Percentiles rank a stretch among this genome's conserved stretches.
These are phyloP conservation scores for Codiaeum variegatum DNA, from an alignment of 441 rosid genomes.

Conservation along the genomic window DNA sequence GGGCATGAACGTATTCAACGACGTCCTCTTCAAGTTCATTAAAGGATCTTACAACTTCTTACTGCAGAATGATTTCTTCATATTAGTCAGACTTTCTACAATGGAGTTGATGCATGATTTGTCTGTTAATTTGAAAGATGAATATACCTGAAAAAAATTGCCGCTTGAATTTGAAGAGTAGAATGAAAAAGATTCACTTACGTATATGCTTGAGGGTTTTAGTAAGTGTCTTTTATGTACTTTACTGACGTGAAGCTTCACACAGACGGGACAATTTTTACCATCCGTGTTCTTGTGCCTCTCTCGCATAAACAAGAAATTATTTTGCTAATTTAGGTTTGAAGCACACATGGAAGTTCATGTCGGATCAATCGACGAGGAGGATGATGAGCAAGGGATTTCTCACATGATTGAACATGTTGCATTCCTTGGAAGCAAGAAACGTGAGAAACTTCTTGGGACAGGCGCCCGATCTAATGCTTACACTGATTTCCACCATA, in stretches of 20 bases:
- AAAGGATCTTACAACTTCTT: background rate
- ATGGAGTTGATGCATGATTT: background rate
- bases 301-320: conserved; percentile 6
- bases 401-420: conserved; percentile 99
- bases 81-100: background rate
- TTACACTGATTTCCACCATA: conserved; percentile 99
- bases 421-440: conserved; percentile 98
- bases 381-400: conserved; percentile 98
- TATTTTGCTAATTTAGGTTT: conserved; percentile 53
- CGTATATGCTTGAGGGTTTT: background rate
- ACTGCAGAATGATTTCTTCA: too few relatives aligned
- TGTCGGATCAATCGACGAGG: conserved; percentile 97
- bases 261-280: conserved; percentile 1
- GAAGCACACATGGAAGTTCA: conserved; percentile 99
- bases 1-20: background rate
- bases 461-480: conserved; percentile 99
- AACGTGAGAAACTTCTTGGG: conserved; percentile 97
- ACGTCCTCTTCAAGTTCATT: background rate
- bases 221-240: background rate
- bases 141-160: background rate
- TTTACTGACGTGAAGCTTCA: background rate
- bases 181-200: background rate
- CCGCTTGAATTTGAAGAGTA: background rate
- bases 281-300: background rate
- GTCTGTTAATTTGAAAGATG: background rate